A percentile compares a stretch with the other conserved stretches of the same genome.
Evolutionary conservation across 1,139 yeast genomes (phyloP).

Genomic region (Tardiomyces blankii): DNA sequence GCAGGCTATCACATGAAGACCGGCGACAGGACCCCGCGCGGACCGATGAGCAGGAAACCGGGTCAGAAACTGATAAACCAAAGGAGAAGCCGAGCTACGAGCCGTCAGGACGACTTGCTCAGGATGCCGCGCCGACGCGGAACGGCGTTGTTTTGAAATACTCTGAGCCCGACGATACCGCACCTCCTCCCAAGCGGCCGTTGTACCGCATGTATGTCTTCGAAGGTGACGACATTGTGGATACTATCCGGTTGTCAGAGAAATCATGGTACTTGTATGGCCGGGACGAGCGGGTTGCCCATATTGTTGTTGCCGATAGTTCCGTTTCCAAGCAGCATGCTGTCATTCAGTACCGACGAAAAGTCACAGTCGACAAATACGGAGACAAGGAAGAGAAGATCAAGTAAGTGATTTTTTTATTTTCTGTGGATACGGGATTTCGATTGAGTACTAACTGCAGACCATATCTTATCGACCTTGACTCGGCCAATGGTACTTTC

Average conservation of each 20-base stretch:
- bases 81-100: conserved; percentile 31
- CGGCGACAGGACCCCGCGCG: no score
- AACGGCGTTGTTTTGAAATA: conserved; percentile 34
- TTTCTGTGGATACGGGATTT: no score
- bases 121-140: conserved; percentile 30
- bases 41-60: neutral
- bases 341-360: conserved; percentile 38
- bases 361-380: conserved; percentile 12
- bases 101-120: conserved; percentile 37
- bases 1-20: neutral
- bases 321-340: conserved; percentile 40
- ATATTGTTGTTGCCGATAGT: conserved; percentile 1
- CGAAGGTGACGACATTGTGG: conserved; percentile 19
- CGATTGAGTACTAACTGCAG: neutral
- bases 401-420: conserved; percentile 5
- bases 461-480: conserved; percentile 42
- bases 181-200: conserved; percentile 18
- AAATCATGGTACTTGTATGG: conserved; percentile 35
- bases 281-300: conserved; percentile 29
- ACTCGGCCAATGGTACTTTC: conserved; percentile 43
- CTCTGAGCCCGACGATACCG: conserved; percentile 34
- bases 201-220: conserved; percentile 18
- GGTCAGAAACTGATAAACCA: neutral
- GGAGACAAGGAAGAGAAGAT: conserved; percentile 13
- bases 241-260: conserved; percentile 22